A percentile compares a stretch with the other conserved stretches of the same genome.
phyloP scores from a whole-genome alignment of 2,329 filamentous ascomycete species.

The Pseudogymnoascus pannorum region DNA sequence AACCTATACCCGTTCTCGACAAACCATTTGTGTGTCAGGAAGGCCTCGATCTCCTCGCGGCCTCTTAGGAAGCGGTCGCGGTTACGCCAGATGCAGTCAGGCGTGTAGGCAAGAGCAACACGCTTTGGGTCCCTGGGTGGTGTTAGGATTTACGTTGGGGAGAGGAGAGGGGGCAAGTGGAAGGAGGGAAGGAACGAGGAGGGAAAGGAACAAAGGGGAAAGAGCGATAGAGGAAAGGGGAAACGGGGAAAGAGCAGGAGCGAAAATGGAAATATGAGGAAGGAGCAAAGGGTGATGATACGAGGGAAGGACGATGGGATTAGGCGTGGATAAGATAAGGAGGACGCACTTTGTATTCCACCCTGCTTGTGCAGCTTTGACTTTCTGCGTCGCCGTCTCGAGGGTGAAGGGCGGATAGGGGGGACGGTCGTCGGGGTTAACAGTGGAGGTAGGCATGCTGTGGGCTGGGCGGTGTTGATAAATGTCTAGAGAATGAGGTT shows the following conservation, averaged over 20 bases:
- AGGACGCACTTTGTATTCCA: constrained; percentile 66
- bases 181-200: not conserved
- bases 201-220: not conserved
- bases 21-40: constrained; percentile 67
- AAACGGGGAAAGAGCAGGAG: not conserved
- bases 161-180: not conserved
- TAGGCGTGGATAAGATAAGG: constrained; percentile 41
- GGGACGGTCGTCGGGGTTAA: constrained; percentile 22
- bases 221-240: too few relatives aligned
- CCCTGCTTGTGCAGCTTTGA: constrained; percentile 74
- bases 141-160: not conserved
- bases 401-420: constrained; percentile 67
- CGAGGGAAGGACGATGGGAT: constrained; percentile 50
- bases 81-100: constrained; percentile 75
- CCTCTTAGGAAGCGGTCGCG: constrained; percentile 62
- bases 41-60: constrained; percentile 57
- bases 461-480: not conserved
- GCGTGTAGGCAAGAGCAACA: constrained; percentile 55
- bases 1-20: constrained; percentile 65
- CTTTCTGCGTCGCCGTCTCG: constrained; percentile 65
- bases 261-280: too few relatives aligned
- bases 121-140: not conserved
- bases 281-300: constrained; percentile 24
- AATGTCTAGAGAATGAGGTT: not conserved
- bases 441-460: constrained; percentile 14